These are phyloP conservation scores for Termitomyces sp. DNA, from an alignment of 768 basidiomycete genomes.

Conservation along the genomic window DNA sequence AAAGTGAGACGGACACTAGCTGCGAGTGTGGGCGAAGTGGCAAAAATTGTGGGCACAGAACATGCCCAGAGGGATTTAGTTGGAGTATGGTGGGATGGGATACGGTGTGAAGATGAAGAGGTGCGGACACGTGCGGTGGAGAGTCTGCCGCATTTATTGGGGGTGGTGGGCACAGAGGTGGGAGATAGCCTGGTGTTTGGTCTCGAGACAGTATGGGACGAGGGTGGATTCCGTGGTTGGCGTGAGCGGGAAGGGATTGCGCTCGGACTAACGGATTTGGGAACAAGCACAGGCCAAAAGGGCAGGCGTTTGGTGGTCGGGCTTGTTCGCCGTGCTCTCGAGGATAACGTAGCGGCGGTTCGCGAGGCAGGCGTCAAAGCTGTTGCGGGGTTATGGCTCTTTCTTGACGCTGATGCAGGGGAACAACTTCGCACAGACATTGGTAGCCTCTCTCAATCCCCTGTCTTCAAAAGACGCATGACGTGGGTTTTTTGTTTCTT, in stretches of 20 bases:
- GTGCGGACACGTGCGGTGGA: slow-evolving; percentile 72
- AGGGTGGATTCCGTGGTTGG: slow-evolving; percentile 64
- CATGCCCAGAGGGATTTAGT: slow-evolving; percentile 67
- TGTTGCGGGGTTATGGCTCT: slow-evolving; percentile 24
- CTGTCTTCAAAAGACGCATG: slow-evolving; percentile 58
- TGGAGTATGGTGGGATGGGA: slow-evolving; percentile 62
- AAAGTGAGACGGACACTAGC: slow-evolving; percentile 80
- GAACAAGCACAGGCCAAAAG: slow-evolving; percentile 33
- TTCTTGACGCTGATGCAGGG: slow-evolving; percentile 19
- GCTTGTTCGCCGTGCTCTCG: slow-evolving; percentile 59
- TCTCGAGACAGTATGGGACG: slow-evolving; percentile 53
- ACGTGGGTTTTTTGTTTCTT: slow-evolving; percentile 47
- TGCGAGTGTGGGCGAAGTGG: slow-evolving; percentile 86
- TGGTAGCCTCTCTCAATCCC: slow-evolving; percentile 38
- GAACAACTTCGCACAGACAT: slow-evolving; percentile 39
- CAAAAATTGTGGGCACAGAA: slow-evolving; percentile 75
- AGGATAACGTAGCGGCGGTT: slow-evolving; percentile 82
- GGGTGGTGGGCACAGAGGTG: slow-evolving; percentile 45
- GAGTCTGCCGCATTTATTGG: slow-evolving; percentile 54
- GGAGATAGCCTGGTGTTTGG: slow-evolving; percentile 42
- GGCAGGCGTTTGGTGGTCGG: slow-evolving; percentile 43
- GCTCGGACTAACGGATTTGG: slow-evolving; percentile 49
- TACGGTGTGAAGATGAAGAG: slow-evolving; percentile 60
- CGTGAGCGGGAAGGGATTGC: slow-evolving; percentile 73
- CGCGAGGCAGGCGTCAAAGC: slow-evolving; percentile 70